These are phyloP conservation scores for Amanita rubescens DNA, from an alignment of 768 basidiomycete genomes.

Conservation along the genomic window DNA sequence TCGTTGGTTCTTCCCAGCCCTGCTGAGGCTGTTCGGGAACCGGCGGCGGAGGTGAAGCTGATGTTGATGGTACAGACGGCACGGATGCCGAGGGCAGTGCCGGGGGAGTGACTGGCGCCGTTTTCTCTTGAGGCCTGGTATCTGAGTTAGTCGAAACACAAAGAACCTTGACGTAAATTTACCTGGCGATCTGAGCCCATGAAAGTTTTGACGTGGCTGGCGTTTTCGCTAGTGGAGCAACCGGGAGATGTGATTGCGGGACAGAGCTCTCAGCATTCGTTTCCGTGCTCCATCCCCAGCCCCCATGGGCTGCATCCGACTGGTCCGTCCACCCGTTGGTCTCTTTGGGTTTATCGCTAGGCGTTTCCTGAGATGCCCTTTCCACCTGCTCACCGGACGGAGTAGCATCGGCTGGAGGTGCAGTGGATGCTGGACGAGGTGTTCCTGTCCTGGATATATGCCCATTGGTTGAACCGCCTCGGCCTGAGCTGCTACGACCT, in stretches of 20 bases:
- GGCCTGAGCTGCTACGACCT: constrained; percentile 42
- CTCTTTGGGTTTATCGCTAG: constrained; percentile 23
- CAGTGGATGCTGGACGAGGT: constrained; percentile 19
- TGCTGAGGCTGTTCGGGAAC: constrained; percentile 23
- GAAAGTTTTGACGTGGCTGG: constrained; percentile 74
- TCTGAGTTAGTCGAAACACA: not conserved
- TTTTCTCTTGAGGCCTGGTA: constrained; percentile 60
- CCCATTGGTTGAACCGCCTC: constrained; percentile 35
- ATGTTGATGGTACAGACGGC: constrained; percentile 15
- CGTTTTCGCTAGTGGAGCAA: constrained; percentile 38
- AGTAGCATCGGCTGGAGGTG: constrained; percentile 18
- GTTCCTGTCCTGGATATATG: constrained; percentile 29
- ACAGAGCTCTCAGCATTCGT: constrained; percentile 31
- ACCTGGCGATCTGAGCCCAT: constrained; percentile 84
- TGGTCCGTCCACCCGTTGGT: constrained; percentile 27
- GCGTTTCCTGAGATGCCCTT: constrained; percentile 14
- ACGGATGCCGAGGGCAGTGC: constrained; percentile 28
- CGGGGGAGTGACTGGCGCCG: constrained; percentile 30
- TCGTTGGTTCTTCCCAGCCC: constrained; percentile 71
- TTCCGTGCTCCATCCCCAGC: constrained; percentile 27
- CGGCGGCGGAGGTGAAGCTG: not conserved
- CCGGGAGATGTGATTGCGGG: constrained; percentile 20
- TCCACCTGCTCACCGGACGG: constrained; percentile 19
- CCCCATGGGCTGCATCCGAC: constrained; percentile 27
- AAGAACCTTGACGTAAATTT: constrained; percentile 3